Conservation (phyloP, 2,329 filamentous ascomycete species). For the Colletotrichum tanaceti region DNA sequence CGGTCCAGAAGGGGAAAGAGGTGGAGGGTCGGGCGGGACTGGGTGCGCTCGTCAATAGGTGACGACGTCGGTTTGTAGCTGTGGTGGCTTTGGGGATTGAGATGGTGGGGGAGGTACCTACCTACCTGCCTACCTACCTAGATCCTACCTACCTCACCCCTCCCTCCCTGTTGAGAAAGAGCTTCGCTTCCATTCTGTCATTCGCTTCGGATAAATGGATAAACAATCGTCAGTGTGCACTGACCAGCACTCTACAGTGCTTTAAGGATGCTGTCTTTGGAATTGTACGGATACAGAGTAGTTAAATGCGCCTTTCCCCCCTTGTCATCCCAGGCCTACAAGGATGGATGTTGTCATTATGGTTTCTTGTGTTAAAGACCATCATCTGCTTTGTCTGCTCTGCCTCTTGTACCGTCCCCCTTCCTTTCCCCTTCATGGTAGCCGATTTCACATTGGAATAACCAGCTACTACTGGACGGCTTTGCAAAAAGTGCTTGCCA, state of each 20-base stretch:
- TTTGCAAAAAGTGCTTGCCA: not conserved
- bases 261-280: too few species aligned
- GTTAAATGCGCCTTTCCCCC: too few species aligned
- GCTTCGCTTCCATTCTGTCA: slow-evolving; percentile 25
- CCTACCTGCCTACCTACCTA: too few species aligned
- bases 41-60: not conserved
- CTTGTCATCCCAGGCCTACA: too few species aligned
- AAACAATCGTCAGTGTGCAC: not conserved
- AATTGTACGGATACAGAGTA: too few species aligned
- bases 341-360: too few species aligned
- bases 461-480: too few species aligned
- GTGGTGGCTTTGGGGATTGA: slow-evolving; percentile 10
- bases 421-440: too few species aligned
- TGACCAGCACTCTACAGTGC: slow-evolving; percentile 17
- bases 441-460: too few species aligned
- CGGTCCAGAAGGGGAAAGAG: not conserved
- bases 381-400: too few species aligned
- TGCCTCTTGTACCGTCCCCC: too few species aligned
- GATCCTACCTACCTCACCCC: slow-evolving; percentile 21
- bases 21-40: not conserved
- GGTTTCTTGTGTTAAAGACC: too few species aligned
- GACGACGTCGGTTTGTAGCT: slow-evolving; percentile 17
- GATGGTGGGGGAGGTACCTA: slow-evolving; percentile 11
- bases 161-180: slow-evolving; percentile 8
- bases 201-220: slow-evolving; percentile 11